Percentiles rank a stretch among this genome's conserved stretches.
These are phyloP conservation scores for Ophiocordyceps camponoti-rufipedis DNA, from an alignment of 2,329 filamentous ascomycete genomes.

Conservation along the genomic window DNA sequence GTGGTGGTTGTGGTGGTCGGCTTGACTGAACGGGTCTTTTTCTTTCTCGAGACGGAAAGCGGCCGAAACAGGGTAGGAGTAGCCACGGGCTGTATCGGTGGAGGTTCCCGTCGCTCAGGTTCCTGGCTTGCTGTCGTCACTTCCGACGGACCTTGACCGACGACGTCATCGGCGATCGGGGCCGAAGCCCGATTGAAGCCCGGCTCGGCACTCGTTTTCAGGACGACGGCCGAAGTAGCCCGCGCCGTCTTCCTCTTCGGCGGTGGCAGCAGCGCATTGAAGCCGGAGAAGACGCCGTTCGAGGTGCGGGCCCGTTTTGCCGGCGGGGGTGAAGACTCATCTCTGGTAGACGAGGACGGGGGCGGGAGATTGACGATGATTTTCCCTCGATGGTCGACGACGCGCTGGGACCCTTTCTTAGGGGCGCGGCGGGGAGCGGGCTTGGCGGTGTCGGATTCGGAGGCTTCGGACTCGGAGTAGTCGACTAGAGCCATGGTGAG, in stretches of 20 bases:
- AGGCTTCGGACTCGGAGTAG: constrained; percentile 69
- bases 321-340: constrained; percentile 17
- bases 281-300: constrained; percentile 53
- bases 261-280: constrained; percentile 73
- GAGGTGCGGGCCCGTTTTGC: constrained; percentile 50
- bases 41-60: constrained; percentile 67
- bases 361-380: constrained; percentile 65
- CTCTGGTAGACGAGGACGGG: constrained; percentile 5
- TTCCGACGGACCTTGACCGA: constrained; percentile 20
- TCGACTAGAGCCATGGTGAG: constrained; percentile 60
- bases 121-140: constrained; percentile 30
- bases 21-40: constrained; percentile 25
- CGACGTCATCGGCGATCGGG: constrained; percentile 7
- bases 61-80: constrained; percentile 82
- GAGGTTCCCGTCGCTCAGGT: constrained; percentile 25
- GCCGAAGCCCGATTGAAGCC: constrained; percentile 50
- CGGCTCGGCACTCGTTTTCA: constrained; percentile 71
- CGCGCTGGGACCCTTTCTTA: constrained; percentile 17
- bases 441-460: constrained; percentile 36
- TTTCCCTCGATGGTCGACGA: constrained; percentile 69
- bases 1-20: constrained; percentile 4
- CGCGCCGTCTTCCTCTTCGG: constrained; percentile 44
- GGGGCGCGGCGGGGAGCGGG: constrained; percentile 1
- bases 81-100: constrained; percentile 50
- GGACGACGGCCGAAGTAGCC: constrained; percentile 28